Evolutionary conservation across 2,329 filamentous ascomycete genomes (phyloP).

Genomic region (Talaromyces sp.): DNA sequence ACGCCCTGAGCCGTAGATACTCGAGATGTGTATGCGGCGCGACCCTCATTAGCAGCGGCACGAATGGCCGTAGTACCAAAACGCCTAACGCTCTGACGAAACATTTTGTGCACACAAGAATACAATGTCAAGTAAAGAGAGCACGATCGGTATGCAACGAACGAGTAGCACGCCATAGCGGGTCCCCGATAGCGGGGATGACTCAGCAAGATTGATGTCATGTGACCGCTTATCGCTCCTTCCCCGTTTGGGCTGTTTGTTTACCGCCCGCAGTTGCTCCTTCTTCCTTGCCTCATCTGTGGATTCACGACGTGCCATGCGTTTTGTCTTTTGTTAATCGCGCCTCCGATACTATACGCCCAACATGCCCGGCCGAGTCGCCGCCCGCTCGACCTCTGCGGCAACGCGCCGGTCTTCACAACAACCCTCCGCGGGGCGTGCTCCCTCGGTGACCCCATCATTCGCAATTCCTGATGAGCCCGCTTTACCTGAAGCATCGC

Average conservation of each 20-base stretch:
- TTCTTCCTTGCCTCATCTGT: conserved; percentile 20
- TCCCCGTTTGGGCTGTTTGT: conserved; percentile 45
- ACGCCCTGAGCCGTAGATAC: conserved; percentile 80
- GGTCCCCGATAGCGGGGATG: conserved; percentile 13
- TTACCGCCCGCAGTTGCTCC: conserved; percentile 32
- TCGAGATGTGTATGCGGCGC: conserved; percentile 65
- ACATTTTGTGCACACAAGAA: conserved; percentile 58
- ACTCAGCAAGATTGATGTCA: conserved; percentile 15
- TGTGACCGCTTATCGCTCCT: conserved; percentile 37
- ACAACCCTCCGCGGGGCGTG: conserved; percentile 83
- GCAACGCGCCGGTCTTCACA: conserved; percentile 44
- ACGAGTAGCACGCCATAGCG: conserved; percentile 4
- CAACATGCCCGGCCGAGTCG: conserved; percentile 45
- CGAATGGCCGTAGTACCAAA: conserved; percentile 67
- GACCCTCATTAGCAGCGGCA: conserved; percentile 47
- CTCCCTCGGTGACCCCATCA: conserved; percentile 51
- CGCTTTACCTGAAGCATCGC: conserved; percentile 37
- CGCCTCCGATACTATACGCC: conserved; percentile 18
- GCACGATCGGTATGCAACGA: conserved; percentile 10
- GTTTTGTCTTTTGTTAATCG: conserved; percentile 21
- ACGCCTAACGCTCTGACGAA: conserved; percentile 67
- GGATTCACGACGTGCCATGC: conserved; percentile 23
- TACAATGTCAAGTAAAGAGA: conserved; percentile 11
- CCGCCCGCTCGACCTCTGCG: conserved; percentile 41
- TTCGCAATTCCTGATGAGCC: conserved; percentile 66